Conservation (phyloP, 495 filamentous ascomycete genomes). For the Aspergillus incahuasiensis region DNA sequence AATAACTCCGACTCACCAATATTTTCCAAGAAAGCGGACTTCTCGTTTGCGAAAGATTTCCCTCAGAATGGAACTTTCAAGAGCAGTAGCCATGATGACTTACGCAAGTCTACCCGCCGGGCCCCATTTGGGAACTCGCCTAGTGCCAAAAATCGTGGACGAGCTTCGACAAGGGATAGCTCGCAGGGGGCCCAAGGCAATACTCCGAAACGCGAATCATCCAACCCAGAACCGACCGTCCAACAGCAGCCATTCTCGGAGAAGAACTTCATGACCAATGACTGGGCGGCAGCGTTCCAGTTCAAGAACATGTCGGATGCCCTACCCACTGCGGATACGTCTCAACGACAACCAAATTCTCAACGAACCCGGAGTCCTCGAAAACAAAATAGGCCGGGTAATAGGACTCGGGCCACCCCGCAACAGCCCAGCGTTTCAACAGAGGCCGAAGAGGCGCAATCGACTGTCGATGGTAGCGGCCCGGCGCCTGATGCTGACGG, state of each 20-base stretch:
- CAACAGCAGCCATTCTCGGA: slow-evolving; percentile 33
- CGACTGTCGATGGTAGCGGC: slow-evolving; percentile 22
- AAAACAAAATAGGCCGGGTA: slow-evolving; percentile 25
- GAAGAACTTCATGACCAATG: slow-evolving; percentile 56
- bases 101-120: slow-evolving; percentile 65
- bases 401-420: slow-evolving; percentile 25
- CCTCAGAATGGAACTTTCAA: slow-evolving; percentile 21
- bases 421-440: slow-evolving; percentile 38
- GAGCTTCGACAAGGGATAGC: slow-evolving; percentile 19
- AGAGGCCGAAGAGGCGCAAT: slow-evolving; percentile 39
- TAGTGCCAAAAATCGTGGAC: slow-evolving; percentile 31
- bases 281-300: slow-evolving; percentile 54
- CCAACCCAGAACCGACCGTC: slow-evolving; percentile 19
- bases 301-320: slow-evolving; percentile 55
- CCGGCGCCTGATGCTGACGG: slow-evolving; percentile 15
- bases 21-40: slow-evolving; percentile 13
- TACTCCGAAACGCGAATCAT: slow-evolving; percentile 16
- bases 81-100: slow-evolving; percentile 64
- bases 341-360: slow-evolving; percentile 23
- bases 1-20: slow-evolving; percentile 17
- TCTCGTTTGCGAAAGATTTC: slow-evolving; percentile 13
- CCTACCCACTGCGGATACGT: slow-evolving; percentile 33
- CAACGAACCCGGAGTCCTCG: slow-evolving; percentile 37
- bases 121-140: slow-evolving; percentile 46
- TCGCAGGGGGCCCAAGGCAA: slow-evolving; percentile 13